Evolutionary conservation across 495 filamentous ascomycete species (phyloP).

Genomic region (Pseudevernia furfuracea): DNA sequence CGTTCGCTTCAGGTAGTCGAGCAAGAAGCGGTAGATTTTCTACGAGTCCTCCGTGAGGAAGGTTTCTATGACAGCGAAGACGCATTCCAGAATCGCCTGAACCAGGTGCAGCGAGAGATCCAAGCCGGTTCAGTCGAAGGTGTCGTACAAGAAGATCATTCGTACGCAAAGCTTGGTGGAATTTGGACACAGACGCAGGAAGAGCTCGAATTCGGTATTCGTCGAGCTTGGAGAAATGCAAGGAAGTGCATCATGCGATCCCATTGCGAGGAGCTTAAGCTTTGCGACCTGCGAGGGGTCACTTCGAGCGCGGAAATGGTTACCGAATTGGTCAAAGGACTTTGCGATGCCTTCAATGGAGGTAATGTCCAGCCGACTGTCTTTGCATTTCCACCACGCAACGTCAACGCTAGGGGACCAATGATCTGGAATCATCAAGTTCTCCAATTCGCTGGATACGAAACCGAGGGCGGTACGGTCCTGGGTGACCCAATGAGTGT

Average conservation of each 20-base stretch:
- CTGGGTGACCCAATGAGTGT: conserved; percentile 28
- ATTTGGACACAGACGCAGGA: conserved; percentile 25
- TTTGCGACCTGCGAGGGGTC: conserved; percentile 26
- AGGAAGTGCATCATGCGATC: conserved; percentile 31
- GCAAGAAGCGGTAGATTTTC: conserved; percentile 24
- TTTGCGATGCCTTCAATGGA: conserved; percentile 24
- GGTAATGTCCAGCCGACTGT: conserved; percentile 28
- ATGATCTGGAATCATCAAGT: conserved; percentile 31
- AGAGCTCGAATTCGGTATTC: conserved; percentile 28
- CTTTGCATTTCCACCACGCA: conserved; percentile 28
- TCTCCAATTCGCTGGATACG: conserved; percentile 28
- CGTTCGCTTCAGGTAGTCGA: conserved; percentile 24
- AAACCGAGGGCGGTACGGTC: conserved; percentile 22
- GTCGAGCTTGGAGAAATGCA: conserved; percentile 28
- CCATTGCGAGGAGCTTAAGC: conserved; percentile 26
- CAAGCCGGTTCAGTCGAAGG: conserved; percentile 12
- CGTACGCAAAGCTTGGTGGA: conserved; percentile 9
- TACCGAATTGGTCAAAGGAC: conserved; percentile 10
- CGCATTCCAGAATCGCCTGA: conserved; percentile 16
- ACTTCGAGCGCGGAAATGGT: conserved; percentile 27
- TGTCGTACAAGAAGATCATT: conserved; percentile 13
- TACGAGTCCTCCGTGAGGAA: conserved; percentile 22
- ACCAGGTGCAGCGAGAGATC: conserved; percentile 22
- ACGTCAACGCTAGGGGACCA: conserved; percentile 21
- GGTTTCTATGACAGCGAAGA: conserved; percentile 22